phyloP scores from a whole-genome alignment of 2,329 filamentous ascomycete species.

The Diaporthe sp. region DNA sequence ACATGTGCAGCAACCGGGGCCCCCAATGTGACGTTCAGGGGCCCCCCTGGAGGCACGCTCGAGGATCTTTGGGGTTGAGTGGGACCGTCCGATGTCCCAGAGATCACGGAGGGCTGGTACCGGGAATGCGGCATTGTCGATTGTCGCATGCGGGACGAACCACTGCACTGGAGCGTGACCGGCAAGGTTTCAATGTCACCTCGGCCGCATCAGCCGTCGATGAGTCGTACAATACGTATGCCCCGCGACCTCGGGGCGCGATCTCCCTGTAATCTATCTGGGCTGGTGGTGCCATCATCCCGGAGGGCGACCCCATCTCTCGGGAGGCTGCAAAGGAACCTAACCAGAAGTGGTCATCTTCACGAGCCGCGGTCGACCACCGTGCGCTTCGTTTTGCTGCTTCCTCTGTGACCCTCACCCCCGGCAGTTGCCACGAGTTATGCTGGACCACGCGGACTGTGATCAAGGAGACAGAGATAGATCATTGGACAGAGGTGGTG shows the following conservation, averaged over 20 bases:
- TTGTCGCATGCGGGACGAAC: constrained; percentile 14
- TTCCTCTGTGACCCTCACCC: constrained; percentile 10
- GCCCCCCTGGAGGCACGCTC: background rate
- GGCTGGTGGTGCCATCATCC: constrained; percentile 6
- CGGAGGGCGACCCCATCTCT: constrained; percentile 15
- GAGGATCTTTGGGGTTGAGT: constrained; percentile 6
- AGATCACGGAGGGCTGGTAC: background rate
- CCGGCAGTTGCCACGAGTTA: constrained; percentile 14
- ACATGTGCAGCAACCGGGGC: background rate
- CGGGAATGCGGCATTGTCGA: constrained; percentile 13
- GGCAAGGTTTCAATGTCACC: constrained; percentile 11
- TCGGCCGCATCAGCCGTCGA: constrained; percentile 16
- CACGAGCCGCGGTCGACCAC: constrained; percentile 21
- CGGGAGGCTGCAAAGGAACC: constrained; percentile 17
- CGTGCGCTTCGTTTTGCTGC: background rate
- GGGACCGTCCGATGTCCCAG: constrained; percentile 18
- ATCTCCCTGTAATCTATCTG: background rate
- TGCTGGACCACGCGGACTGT: background rate
- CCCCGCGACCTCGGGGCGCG: constrained; percentile 1
- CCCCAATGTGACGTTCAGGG: constrained; percentile 9
- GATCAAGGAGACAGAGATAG: background rate
- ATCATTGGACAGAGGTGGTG: background rate
- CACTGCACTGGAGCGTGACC: constrained; percentile 3
- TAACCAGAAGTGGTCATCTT: constrained; percentile 30
- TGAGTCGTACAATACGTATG: constrained; percentile 4